Evolutionary conservation across 768 basidiomycete genomes (phyloP), one percentile per base, ranked within the genome.

Genomic region (Galerina marginata): DNA sequence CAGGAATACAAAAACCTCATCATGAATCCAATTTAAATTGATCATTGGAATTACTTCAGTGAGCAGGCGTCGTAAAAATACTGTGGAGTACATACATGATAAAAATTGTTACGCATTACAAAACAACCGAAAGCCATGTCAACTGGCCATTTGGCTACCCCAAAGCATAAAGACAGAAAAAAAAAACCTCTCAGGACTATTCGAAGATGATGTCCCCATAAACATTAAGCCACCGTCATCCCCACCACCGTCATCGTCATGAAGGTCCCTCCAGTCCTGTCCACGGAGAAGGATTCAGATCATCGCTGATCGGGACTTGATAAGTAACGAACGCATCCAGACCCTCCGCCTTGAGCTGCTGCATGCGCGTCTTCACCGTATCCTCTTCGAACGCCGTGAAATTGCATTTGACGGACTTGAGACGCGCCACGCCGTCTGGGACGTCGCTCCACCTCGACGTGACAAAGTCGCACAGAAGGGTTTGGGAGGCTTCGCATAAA

Each of bases 261-360:
- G 47, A 46, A 12, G 50, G 48, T 1, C 50, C 58, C 14, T 70
- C 69, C 47, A 73, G 43, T 1, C 71, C 72, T 11, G 69, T 71
- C 72, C 72, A 74, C 20, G 72, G 71, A 7, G 71, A 72, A 2
- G 72, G 72, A 36, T 65, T 67, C 49, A 67, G n/a, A 48, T 72
- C 71, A 36, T 71, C 72, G 26, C 56, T 65, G 1, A 65, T 58
- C 10, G 69, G 61, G 14, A 65, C 58, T 51, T 69, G 71, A 56
- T 68, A 71, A 4, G 63, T 64, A 16, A 74, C 59, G 10, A 52
- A 54, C 11, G 65, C 63, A 39, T 71, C 64, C 57, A 74, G 54
- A 12, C 69, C 72, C 46, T 68, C 65, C 56, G 56, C 15, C 26
- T 57, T 62, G 38, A 69, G 62, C 37, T 48, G 46, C 39, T 66